A percentile compares a stretch with the other conserved stretches of the same genome.
These are phyloP conservation scores for Aspergillus luchuensis DNA, from an alignment of 2,329 filamentous ascomycete species.

Conservation along the genomic window DNA sequence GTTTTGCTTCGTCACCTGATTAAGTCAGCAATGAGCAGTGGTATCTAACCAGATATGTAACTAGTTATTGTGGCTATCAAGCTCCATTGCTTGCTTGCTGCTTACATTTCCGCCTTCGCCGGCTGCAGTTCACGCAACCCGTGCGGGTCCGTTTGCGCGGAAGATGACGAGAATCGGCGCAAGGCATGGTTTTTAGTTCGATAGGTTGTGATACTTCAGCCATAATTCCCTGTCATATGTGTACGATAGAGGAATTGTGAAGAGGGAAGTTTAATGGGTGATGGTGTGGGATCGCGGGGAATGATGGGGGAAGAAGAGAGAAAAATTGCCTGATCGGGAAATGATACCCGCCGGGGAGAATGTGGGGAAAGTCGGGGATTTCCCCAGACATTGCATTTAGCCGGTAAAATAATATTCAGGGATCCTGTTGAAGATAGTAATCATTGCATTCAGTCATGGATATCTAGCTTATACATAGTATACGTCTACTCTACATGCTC, in stretches of 20 bases:
- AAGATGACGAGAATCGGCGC: slow-evolving; percentile 1
- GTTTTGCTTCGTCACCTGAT: slow-evolving; percentile 34
- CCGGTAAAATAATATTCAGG: too few species aligned
- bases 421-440: too few species aligned
- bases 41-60: too few species aligned
- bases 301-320: slow-evolving; percentile 4
- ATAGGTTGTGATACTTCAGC: background rate
- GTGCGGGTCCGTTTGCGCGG: slow-evolving; percentile 32
- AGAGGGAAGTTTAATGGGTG: background rate
- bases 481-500: slow-evolving; percentile 28
- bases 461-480: too few species aligned
- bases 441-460: too few species aligned
- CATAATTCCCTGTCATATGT: background rate
- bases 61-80: too few species aligned
- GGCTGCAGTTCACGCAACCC: slow-evolving; percentile 38
- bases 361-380: slow-evolving; percentile 10
- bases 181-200: background rate
- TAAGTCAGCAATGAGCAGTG: background rate
- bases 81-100: background rate
- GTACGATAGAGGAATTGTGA: background rate
- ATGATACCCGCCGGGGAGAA: slow-evolving; percentile 21
- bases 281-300: background rate
- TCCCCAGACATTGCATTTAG: background rate
- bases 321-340: slow-evolving; percentile 20
- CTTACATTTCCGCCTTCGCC: slow-evolving; percentile 35